Evolutionary conservation across 1,284 basidiomycete species (phyloP), one percentile per base, ranked within the genome.

Genomic region (Cutaneotrichosporon sp.): DNA sequence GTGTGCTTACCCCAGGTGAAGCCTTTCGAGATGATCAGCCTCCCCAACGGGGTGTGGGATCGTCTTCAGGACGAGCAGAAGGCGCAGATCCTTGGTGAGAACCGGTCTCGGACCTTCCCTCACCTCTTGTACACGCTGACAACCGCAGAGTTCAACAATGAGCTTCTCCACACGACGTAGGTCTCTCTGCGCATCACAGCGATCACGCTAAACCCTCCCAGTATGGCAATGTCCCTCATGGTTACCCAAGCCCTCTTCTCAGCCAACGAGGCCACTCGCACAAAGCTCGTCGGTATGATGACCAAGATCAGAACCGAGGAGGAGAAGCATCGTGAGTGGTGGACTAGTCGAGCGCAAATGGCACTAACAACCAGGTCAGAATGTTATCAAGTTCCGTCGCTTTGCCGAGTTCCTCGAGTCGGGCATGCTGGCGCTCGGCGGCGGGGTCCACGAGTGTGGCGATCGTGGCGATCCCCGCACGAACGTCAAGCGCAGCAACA

Each of bases 31-130:
- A 36, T 60, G 31, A 58, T 71, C 50, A 57, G 22, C 4, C 57
- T 68, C 26, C 63, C 76, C 10, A 70, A 69, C 31, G 62, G 65
- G 8, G 42, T 66, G 32, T 77, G 75, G 76, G 65, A 72, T 22
- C 50, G 58, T 36, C 65, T 76, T 6, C 72, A 75, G 62, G 51
- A 56, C 6, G 67, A 71, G 46, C 49, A 72, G 6, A 51, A 46
- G 5, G 58, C 64, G 5, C 65, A 61, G 47, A 60, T 77, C 18
- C 51, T 70, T 22, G 38, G 75, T 77, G 55, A 58, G 70, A 59
- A 22, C 2, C 13, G 5, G 32, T 51, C 21, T n/a, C 36, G 8
- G 36, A 38, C 38, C 47, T 38, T 38, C 31, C 21, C 26, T 36
- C 30, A 10, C 56, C 6, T 26, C 2, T 3, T 30, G 7, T 30